These are phyloP conservation scores for Anthostomella pinea DNA, from an alignment of 2,329 filamentous ascomycete genomes.

Conservation along the genomic window DNA sequence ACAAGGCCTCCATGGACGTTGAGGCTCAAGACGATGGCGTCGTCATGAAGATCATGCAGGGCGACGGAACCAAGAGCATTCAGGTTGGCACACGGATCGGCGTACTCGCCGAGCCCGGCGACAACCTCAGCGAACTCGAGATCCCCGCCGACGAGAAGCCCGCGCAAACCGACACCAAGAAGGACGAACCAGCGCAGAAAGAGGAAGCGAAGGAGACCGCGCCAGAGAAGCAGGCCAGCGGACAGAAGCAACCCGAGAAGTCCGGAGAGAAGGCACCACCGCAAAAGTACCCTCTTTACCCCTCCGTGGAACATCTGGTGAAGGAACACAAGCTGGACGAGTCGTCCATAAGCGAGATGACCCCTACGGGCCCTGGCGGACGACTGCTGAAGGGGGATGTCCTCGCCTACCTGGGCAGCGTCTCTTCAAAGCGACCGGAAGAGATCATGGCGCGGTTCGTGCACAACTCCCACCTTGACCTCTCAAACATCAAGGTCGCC, in stretches of 20 bases:
- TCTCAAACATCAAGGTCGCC: conserved; percentile 90
- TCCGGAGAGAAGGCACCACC: conserved; percentile 52
- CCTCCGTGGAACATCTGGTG: conserved; percentile 80
- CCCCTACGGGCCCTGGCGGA: conserved; percentile 81
- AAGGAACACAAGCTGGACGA: conserved; percentile 74
- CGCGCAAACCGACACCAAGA: conserved; percentile 37
- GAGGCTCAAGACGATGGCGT: conserved; percentile 89
- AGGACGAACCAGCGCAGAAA: conserved; percentile 24
- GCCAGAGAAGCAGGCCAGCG: conserved; percentile 34
- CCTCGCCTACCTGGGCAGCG: conserved; percentile 80
- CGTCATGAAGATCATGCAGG: conserved; percentile 76
- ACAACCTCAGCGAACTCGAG: conserved; percentile 72
- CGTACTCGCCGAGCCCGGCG: conserved; percentile 76
- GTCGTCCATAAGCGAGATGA: conserved; percentile 76
- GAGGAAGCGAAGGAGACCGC: conserved; percentile 26
- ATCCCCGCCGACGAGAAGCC: conserved; percentile 67
- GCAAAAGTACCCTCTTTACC: conserved; percentile 71
- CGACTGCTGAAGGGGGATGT: conserved; percentile 94
- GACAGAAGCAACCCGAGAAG: conserved; percentile 30
- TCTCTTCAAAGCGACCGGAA: conserved; percentile 68
- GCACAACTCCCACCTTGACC: conserved; percentile 79
- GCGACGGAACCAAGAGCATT: conserved; percentile 71
- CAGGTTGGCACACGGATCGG: conserved; percentile 79
- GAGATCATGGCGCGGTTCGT: conserved; percentile 68
- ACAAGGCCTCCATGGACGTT: conserved; percentile 93